Evolutionary conservation across 306 rosid species (phyloP), one percentile per base, ranked within the genome.

Genomic region (Lagenaria siceraria): DNA sequence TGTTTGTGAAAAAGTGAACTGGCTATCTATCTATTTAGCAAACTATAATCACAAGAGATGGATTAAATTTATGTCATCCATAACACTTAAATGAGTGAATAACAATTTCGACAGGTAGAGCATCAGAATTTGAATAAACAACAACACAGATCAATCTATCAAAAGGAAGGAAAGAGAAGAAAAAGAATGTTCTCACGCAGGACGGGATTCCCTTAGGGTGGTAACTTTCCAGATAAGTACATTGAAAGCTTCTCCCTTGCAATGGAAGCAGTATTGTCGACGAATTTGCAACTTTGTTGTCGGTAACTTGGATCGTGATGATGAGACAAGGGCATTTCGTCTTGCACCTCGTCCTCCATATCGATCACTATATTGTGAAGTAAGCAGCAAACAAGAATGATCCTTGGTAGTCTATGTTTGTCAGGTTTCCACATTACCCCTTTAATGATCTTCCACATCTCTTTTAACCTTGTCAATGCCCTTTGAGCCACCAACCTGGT

Each of bases 361-460:
- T 91, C 97, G 24, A 93, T 90, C 21, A 87, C 84, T 64, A 93
- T 91, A 53, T 93, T 93, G 81, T 93, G 98, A 13, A 93, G 90
- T 60, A 93, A 80, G 79, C 98, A 93, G 80, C 97, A 93, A 70
- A 88, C 97, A 58, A 88, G 91, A 54, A 93, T 81, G 59, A 91
- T 88, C 85, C 97, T 87, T 15, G 98, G 98, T 70, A 93, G 78
- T 74, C 85, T 87, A 68, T 88, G 82, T 83, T 89, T 91, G 69
- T 93, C 93, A 62, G 98, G 96, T 83, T 85, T 89, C 97, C 96
- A 91, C 98, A 91, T 87, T 27, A 91, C 87, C 43, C 98, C 96
- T 70, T 87, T 84, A 56, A 93, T 93, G 78, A 93, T 90, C 82
- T 53, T 89, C 97, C 96, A 93, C 87, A 76, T 87, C 78, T 90